Percentiles rank a stretch among this genome's conserved stretches.
phyloP scores from a whole-genome alignment of 805 yeast genomes.

The Wickerhamomyces canadensis region DNA sequence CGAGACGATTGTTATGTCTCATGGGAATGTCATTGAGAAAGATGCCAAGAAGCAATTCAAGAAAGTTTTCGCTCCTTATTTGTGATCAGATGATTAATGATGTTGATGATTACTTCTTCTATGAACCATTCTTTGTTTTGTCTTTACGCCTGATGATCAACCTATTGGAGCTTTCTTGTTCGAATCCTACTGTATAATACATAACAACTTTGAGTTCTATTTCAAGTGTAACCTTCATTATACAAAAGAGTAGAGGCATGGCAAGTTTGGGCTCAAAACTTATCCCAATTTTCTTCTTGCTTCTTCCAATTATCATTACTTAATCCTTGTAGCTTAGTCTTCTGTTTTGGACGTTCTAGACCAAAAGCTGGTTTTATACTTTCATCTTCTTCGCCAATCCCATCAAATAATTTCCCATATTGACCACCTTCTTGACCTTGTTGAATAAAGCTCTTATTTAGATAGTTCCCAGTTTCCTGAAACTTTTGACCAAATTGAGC shows the following conservation, averaged over 20 bases:
- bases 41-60: constrained; percentile 25
- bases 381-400: constrained; percentile 35
- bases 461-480: constrained; percentile 78
- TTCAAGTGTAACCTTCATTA: not conserved
- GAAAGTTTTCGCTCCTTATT: constrained; percentile 18
- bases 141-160: no score
- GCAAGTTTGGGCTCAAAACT: constrained; percentile 39
- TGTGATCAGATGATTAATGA: constrained; percentile 2
- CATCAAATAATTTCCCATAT: constrained; percentile 54
- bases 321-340: constrained; percentile 51
- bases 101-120: no score
- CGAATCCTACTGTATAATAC: no score
- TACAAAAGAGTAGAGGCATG: not conserved
- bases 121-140: not conserved
- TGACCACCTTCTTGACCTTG: constrained; percentile 33
- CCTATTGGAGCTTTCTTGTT: no score
- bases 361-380: constrained; percentile 66
- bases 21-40: constrained; percentile 50
- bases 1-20: constrained; percentile 48
- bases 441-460: constrained; percentile 62
- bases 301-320: constrained; percentile 36
- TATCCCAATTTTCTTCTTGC: constrained; percentile 66
- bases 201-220: no score
- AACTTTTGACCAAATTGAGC: constrained; percentile 93
- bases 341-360: constrained; percentile 47